These are phyloP conservation scores for Fagopyrum tataricum DNA, from an alignment of 148 eudicot species.

Conservation along the genomic window DNA sequence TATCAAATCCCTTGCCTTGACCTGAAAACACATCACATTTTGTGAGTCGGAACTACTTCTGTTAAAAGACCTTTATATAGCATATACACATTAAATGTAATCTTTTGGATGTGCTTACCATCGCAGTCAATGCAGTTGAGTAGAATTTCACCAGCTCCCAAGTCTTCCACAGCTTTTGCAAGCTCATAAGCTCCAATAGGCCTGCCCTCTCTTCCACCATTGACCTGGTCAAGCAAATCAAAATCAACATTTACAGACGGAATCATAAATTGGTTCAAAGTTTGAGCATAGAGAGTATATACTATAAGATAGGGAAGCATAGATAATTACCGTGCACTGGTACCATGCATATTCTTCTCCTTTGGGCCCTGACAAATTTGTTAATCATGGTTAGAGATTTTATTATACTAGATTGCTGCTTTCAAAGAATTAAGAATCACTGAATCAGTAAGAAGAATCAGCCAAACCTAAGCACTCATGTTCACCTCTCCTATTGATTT, in stretches of 20 bases:
- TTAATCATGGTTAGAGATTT: neutral
- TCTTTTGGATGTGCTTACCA: slow-evolving; percentile 34
- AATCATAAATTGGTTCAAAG: neutral
- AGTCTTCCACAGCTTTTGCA: slow-evolving; percentile 93
- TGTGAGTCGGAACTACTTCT: neutral
- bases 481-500: neutral
- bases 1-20: slow-evolving; percentile 93
- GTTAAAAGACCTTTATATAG: neutral
- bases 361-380: slow-evolving; percentile 66
- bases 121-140: slow-evolving; percentile 97
- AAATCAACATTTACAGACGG: neutral
- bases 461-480: neutral
- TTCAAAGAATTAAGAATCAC: no score
- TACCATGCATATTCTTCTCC: slow-evolving; percentile 98
- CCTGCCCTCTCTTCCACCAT: slow-evolving; percentile 95
- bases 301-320: neutral
- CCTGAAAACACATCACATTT: slow-evolving; percentile 33
- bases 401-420: no score
- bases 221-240: slow-evolving; percentile 41
- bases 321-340: slow-evolving; percentile 78
- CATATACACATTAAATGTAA: neutral
- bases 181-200: slow-evolving; percentile 98
- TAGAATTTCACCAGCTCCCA: slow-evolving; percentile 97
- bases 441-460: neutral
- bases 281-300: neutral